Conservation (phyloP, 176 grass and related monocot species). For the Zizania latifolia region DNA sequence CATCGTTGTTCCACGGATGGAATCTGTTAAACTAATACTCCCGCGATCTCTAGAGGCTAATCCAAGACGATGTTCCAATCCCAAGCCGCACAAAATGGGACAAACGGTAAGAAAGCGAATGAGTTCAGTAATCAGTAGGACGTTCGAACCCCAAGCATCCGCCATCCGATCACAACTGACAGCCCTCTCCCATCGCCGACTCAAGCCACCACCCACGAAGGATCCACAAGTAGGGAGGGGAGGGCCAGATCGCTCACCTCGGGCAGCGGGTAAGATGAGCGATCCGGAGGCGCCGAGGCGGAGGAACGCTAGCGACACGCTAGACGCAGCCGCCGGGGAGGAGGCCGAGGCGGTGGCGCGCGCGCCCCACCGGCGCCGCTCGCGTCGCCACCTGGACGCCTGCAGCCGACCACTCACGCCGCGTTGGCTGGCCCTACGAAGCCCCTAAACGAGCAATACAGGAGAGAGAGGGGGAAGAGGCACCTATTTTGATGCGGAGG, state of each 20-base stretch:
- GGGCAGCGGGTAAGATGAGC: not conserved
- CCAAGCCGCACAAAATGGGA: too few species aligned
- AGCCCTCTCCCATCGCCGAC: not conserved
- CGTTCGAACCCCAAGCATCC: too few species aligned
- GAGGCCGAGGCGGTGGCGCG: not conserved
- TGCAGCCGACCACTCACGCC: too few species aligned
- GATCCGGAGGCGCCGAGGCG: not conserved
- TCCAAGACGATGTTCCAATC: too few species aligned
- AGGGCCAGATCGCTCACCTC: conserved; percentile 30
- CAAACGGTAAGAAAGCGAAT: too few species aligned
- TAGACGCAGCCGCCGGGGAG: not conserved
- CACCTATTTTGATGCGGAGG: conserved; percentile 94
- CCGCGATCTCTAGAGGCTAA: not conserved
- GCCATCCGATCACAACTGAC: not conserved
- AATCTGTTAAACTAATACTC: not conserved
- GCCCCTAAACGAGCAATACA: not conserved
- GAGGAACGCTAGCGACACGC: not conserved
- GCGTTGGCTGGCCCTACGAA: too few species aligned
- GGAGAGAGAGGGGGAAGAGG: not conserved
- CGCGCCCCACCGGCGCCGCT: too few species aligned
- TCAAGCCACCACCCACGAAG: too few species aligned
- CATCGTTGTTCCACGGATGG: not conserved
- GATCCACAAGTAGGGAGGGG: too few species aligned
- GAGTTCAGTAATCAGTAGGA: too few species aligned
- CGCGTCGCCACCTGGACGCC: too few species aligned